A percentile compares a stretch with the other conserved stretches of the same genome.
phyloP scores from a whole-genome alignment of 176 grass and related monocot genomes.

The Hordeum vulgare region DNA sequence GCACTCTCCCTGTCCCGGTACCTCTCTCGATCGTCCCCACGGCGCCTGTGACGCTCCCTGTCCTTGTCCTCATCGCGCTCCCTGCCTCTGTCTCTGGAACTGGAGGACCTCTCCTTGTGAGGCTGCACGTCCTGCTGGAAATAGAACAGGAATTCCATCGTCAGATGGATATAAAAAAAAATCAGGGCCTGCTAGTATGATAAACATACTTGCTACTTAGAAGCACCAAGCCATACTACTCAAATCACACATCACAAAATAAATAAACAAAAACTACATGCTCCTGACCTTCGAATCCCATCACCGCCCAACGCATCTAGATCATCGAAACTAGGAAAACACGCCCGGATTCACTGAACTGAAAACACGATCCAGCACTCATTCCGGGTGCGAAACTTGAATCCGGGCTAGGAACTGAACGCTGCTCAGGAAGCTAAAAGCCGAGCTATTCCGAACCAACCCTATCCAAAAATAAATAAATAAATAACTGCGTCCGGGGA shows the following conservation, averaged over 20 bases:
- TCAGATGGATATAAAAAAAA: not conserved
- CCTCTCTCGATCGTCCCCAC: slow-evolving; percentile 27
- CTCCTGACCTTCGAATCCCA: not conserved
- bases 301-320: not conserved
- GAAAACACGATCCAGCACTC: not conserved
- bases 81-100: slow-evolving; percentile 59
- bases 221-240: not conserved
- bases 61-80: slow-evolving; percentile 30
- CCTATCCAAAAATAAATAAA: no score
- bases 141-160: not conserved
- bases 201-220: not conserved
- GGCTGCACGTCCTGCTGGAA: slow-evolving; percentile 28
- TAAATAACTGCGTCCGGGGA: no score
- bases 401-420: no score
- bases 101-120: slow-evolving; percentile 52
- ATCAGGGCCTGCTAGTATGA: not conserved
- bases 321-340: not conserved
- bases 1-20: slow-evolving; percentile 36
- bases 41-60: slow-evolving; percentile 42
- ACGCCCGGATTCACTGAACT: not conserved
- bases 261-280: not conserved
- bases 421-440: no score
- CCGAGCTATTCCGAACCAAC: no score
- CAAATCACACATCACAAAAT: not conserved
- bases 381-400: no score